Conservation (phyloP, 2,329 filamentous ascomycete species). For the Alternaria ventricosa region DNA sequence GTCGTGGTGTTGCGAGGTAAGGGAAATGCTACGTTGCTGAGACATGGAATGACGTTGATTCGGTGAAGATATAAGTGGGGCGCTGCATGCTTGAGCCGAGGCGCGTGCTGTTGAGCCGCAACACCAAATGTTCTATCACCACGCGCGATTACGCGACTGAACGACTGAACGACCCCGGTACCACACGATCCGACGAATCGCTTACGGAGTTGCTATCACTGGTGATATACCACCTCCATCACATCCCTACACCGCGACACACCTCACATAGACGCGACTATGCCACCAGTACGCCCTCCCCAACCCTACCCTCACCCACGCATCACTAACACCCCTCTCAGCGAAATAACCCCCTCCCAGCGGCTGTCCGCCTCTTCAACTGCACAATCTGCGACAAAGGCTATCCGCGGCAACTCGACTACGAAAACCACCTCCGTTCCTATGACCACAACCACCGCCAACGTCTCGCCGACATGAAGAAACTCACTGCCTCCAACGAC, state of each 20-base stretch:
- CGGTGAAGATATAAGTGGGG: conserved; percentile 13
- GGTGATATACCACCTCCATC: no score
- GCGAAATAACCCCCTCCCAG: conserved; percentile 54
- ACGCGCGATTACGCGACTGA: background rate
- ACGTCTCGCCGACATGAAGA: conserved; percentile 85
- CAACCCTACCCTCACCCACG: conserved; percentile 48
- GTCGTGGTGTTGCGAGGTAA: conserved; percentile 12
- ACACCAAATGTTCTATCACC: conserved; percentile 8
- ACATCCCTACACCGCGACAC: background rate
- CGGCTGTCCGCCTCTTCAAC: conserved; percentile 45
- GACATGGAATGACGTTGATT: conserved; percentile 42
- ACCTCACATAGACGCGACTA: conserved; percentile 1
- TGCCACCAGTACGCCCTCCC: conserved; percentile 23
- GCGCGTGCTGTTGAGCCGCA: conserved; percentile 18
- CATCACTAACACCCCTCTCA: conserved; percentile 21
- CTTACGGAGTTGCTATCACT: background rate
- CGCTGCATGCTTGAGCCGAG: conserved; percentile 21
- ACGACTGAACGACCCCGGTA: background rate
- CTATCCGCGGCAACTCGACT: conserved; percentile 94
- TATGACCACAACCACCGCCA: conserved; percentile 87
- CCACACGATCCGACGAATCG: background rate
- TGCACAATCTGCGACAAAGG: conserved; percentile 85
- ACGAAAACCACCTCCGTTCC: conserved; percentile 89
- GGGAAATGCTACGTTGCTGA: conserved; percentile 29
- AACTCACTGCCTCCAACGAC: conserved; percentile 50